A percentile compares a stretch with the other conserved stretches of the same genome.
Evolutionary conservation across 192 early-diverging fungal species (phyloP).

Genomic region (Linderina pennispora): DNA sequence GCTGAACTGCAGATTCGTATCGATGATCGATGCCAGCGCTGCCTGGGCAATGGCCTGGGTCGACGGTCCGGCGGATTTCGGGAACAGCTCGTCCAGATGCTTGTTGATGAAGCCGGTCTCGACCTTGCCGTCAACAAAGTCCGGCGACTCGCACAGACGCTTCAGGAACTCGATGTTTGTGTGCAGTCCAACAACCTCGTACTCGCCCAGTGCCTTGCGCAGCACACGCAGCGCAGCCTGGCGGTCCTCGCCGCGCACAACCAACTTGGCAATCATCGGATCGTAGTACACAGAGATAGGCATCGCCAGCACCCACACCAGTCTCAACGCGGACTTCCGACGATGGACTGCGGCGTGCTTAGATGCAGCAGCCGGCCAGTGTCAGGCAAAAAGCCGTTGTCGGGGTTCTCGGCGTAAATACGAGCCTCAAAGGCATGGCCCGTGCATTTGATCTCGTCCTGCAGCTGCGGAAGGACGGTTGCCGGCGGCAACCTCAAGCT

Average conservation of each 20-base stretch:
- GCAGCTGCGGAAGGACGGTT: conserved; percentile 67
- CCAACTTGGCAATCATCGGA: conserved; percentile 93
- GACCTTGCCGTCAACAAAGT: conserved; percentile 81
- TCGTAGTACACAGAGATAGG: conserved; percentile 91
- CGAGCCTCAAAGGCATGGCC: conserved; percentile 97
- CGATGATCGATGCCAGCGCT: conserved; percentile 49
- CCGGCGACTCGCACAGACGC: conserved; percentile 66
- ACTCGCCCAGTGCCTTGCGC: conserved; percentile 74
- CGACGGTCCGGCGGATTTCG: conserved; percentile 18
- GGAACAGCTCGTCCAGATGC: conserved; percentile 61
- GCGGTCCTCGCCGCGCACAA: conserved; percentile 78
- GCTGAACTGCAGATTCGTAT: conserved; percentile 12
- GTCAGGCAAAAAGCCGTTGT: conserved; percentile 84
- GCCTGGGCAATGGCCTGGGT: conserved; percentile 59
- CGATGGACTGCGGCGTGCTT: conserved; percentile 57
- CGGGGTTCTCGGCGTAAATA: conserved; percentile 96
- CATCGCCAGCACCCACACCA: conserved; percentile 85
- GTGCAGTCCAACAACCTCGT: conserved; percentile 83
- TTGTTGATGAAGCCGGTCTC: conserved; percentile 94
- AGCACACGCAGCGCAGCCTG: conserved; percentile 75
- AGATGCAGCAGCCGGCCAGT: conserved; percentile 83
- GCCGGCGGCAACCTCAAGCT: conserved; percentile 89
- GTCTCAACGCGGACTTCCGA: conserved; percentile 79
- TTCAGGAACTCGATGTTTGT: conserved; percentile 94
- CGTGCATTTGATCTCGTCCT: conserved; percentile 58